Evolutionary conservation across 2,329 filamentous ascomycete genomes (phyloP).

Genomic region (Fusarium sarcochroum): DNA sequence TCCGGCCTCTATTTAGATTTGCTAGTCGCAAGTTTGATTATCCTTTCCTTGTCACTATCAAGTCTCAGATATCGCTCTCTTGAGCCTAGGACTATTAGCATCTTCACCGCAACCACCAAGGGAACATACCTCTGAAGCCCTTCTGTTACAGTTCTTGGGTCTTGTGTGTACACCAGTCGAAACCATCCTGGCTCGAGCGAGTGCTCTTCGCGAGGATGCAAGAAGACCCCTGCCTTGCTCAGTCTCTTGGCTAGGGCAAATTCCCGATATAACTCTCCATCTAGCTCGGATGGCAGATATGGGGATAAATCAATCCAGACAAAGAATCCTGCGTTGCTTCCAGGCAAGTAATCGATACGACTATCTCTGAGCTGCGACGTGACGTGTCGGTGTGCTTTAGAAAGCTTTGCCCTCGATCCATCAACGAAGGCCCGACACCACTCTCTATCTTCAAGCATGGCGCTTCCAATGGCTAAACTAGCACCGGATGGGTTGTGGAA

Average conservation of each 20-base stretch:
- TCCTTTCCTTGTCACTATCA: not conserved
- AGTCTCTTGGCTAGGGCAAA: slow-evolving; percentile 61
- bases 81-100: slow-evolving; percentile 35
- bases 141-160: slow-evolving; percentile 53
- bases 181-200: slow-evolving; percentile 66
- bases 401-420: slow-evolving; percentile 56
- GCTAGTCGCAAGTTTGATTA: slow-evolving; percentile 6
- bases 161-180: slow-evolving; percentile 65
- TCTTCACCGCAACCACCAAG: not conserved
- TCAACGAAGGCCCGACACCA: slow-evolving; percentile 63
- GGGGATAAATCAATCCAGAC: slow-evolving; percentile 66
- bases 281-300: slow-evolving; percentile 53
- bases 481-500: slow-evolving; percentile 64
- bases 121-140: slow-evolving; percentile 54
- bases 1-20: not conserved
- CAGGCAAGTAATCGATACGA: slow-evolving; percentile 59
- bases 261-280: slow-evolving; percentile 56
- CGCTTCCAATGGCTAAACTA: slow-evolving; percentile 58
- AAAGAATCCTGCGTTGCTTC: slow-evolving; percentile 71
- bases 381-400: slow-evolving; percentile 57
- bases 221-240: slow-evolving; percentile 62
- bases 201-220: slow-evolving; percentile 64
- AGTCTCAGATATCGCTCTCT: slow-evolving; percentile 23
- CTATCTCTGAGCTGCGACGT: slow-evolving; percentile 56
- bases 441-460: slow-evolving; percentile 61